Conservation (phyloP, 2,329 filamentous ascomycete genomes). For the Pseudogymnoascus sp. region DNA sequence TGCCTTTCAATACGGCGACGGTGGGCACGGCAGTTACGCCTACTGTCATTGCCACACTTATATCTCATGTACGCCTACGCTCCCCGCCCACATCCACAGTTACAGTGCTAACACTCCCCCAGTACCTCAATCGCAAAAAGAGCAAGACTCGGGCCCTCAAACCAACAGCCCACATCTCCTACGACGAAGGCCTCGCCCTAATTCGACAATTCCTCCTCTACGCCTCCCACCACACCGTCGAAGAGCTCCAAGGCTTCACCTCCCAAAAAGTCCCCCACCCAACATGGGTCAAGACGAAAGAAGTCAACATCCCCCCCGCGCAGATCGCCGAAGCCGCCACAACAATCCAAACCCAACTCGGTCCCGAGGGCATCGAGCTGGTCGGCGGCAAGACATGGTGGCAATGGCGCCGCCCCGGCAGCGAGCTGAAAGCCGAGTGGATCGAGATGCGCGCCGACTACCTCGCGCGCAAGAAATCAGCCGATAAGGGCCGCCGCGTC, state of each 20-base stretch:
- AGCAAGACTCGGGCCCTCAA: slow-evolving; percentile 52
- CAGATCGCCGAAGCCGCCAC: slow-evolving; percentile 60
- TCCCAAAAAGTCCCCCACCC: slow-evolving; percentile 86
- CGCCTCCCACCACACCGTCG: slow-evolving; percentile 81
- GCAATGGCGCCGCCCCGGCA: slow-evolving; percentile 70
- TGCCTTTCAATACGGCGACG: slow-evolving; percentile 65
- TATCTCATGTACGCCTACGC: slow-evolving; percentile 65
- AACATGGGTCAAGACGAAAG: slow-evolving; percentile 75
- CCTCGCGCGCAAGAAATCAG: slow-evolving; percentile 57
- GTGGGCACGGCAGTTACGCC: slow-evolving; percentile 81
- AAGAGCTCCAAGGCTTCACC: slow-evolving; percentile 89
- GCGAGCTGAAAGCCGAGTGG: slow-evolving; percentile 76
- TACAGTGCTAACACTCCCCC: slow-evolving; percentile 13
- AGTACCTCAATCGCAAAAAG: slow-evolving; percentile 78
- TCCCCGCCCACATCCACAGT: background rate
- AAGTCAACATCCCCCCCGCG: slow-evolving; percentile 56
- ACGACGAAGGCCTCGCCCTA: slow-evolving; percentile 84
- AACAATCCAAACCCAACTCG: slow-evolving; percentile 66
- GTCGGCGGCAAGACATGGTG: slow-evolving; percentile 84
- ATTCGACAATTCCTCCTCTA: slow-evolving; percentile 80
- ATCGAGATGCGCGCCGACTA: slow-evolving; percentile 89
- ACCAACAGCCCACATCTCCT: slow-evolving; percentile 84
- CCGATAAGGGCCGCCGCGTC: slow-evolving; percentile 59
- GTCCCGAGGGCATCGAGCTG: slow-evolving; percentile 61
- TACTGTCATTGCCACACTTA: slow-evolving; percentile 75